phyloP scores from a whole-genome alignment of 139 green algal species.

The Haematococcus sp. region DNA sequence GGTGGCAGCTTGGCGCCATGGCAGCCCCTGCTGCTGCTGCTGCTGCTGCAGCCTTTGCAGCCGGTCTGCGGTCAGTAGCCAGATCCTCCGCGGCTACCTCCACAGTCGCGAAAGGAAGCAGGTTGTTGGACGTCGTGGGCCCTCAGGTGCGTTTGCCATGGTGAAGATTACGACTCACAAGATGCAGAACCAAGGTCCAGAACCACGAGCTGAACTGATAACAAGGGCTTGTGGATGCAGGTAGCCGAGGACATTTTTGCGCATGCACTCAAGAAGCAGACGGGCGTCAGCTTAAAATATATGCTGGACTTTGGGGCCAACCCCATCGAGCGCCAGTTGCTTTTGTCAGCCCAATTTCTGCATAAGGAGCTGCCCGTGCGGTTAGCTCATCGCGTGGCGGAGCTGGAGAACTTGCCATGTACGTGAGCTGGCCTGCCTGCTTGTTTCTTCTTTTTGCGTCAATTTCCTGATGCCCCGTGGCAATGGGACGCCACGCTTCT shows the following conservation, averaged over 20 bases:
- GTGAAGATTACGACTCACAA: too few species aligned
- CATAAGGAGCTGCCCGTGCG: constrained; percentile 95
- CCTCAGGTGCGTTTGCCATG: too few species aligned
- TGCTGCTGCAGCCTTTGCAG: too few species aligned
- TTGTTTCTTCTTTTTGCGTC: not conserved
- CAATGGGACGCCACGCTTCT: not conserved
- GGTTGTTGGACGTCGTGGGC: not conserved
- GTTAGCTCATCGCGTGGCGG: constrained; percentile 91
- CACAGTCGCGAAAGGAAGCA: constrained; percentile 1
- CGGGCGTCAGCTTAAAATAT: constrained; percentile 94
- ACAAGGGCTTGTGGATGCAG: too few species aligned
- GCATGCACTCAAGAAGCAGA: constrained; percentile 91
- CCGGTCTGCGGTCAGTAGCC: too few species aligned
- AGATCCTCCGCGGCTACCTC: not conserved
- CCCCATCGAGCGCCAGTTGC: constrained; percentile 90
- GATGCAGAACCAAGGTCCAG: too few species aligned
- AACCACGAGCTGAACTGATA: too few species aligned
- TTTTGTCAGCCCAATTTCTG: constrained; percentile 94
- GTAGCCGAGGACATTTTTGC: constrained; percentile 90
- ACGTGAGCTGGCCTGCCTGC: not conserved
- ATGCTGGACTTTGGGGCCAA: constrained; percentile 96
- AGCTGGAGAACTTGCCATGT: constrained; percentile 95
- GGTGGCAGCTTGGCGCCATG: too few species aligned
- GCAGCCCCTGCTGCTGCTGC: too few species aligned
- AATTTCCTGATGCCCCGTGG: not conserved